phyloP scores from a whole-genome alignment of 1,139 yeast genomes.

The Hyphopichia fennica region DNA sequence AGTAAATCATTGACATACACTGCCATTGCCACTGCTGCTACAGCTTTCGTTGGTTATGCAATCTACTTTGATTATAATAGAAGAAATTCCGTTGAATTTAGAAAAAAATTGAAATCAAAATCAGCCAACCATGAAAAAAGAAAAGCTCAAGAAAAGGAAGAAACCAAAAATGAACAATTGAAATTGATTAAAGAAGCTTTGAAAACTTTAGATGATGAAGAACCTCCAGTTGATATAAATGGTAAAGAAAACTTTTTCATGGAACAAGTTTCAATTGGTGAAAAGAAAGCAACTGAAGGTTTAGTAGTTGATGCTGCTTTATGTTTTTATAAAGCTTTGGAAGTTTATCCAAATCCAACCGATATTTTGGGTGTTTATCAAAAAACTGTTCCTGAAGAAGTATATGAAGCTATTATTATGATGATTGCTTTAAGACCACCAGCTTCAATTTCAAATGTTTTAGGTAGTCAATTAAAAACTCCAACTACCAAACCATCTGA shows the following conservation, averaged over 20 bases:
- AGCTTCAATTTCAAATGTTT: constrained; percentile 67
- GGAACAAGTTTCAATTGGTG: constrained; percentile 83
- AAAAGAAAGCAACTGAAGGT: constrained; percentile 63
- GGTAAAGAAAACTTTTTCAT: constrained; percentile 79
- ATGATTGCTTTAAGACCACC: constrained; percentile 93
- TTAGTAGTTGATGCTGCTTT: constrained; percentile 78
- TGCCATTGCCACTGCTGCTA: constrained; percentile 53
- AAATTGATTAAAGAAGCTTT: constrained; percentile 62
- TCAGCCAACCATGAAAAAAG: constrained; percentile 59
- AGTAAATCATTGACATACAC: constrained; percentile 36
- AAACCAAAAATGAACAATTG: constrained; percentile 60
- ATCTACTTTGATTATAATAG: constrained; percentile 90
- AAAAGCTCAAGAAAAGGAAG: constrained; percentile 56
- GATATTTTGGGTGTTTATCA: constrained; percentile 88
- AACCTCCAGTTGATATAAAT: constrained; percentile 69
- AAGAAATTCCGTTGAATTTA: constrained; percentile 78
- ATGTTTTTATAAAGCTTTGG: constrained; percentile 91
- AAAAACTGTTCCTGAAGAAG: constrained; percentile 78
- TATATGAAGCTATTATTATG: constrained; percentile 79
- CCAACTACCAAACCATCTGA: constrained; percentile 15
- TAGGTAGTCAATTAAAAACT: constrained; percentile 34
- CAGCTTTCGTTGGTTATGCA: constrained; percentile 71
- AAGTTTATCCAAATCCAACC: constrained; percentile 92
- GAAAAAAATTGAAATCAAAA: constrained; percentile 68
- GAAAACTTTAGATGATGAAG: constrained; percentile 59